Evolutionary conservation across 2,329 filamentous ascomycete genomes (phyloP).

Genomic region (Cytospora piceicola): DNA sequence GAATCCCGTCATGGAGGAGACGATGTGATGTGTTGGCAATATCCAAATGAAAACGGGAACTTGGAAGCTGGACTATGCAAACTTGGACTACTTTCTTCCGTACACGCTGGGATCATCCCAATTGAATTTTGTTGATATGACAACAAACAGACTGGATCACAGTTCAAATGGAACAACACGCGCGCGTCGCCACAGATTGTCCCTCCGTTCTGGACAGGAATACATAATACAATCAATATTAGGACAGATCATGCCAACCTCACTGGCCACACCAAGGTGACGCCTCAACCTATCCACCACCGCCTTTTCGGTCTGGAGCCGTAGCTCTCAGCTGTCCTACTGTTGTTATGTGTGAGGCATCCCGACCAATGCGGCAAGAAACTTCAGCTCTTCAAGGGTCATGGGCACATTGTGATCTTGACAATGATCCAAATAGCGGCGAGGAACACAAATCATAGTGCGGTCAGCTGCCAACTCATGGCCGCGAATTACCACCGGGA

Average conservation of each 20-base stretch:
- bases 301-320: conserved; percentile 4
- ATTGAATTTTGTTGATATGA: not conserved
- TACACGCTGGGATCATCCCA: conserved; percentile 3
- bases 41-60: not conserved
- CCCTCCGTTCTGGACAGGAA: not conserved
- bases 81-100: not conserved
- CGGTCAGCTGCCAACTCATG: conserved; percentile 4
- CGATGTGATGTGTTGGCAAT: not conserved
- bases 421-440: not conserved
- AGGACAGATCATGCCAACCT: not conserved
- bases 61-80: not conserved
- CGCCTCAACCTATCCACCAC: not conserved
- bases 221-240: not conserved
- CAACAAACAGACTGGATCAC: not conserved
- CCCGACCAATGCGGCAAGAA: not conserved
- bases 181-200: not conserved
- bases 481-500: not conserved
- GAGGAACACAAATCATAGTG: not conserved
- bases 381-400: conserved; percentile 2
- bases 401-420: not conserved
- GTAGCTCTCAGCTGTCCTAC: not conserved
- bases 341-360: not conserved
- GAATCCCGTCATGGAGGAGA: not conserved
- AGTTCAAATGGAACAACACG: not conserved
- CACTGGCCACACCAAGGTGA: not conserved